Evolutionary conservation across 345 rosid species (phyloP), one percentile per base, ranked within the genome.

Genomic region (Populus nigra): DNA sequence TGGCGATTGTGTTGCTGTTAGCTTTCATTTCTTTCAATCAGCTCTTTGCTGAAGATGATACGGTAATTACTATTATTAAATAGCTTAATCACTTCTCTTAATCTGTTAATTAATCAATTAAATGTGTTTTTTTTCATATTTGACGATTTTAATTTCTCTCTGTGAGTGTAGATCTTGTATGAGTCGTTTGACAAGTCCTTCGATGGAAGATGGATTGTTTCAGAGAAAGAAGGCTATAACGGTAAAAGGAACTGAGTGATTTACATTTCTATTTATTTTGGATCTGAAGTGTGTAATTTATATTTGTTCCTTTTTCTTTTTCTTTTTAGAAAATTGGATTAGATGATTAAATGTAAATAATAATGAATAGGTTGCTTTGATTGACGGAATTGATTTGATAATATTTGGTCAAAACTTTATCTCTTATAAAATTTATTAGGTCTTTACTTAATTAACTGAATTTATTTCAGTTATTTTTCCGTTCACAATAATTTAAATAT

Each of bases 111-210:
- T n/a, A 35, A n/a, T 9, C 25, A 35, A 35, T 50, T 2, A 36
- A 12, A 13, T 27, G 8, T 29, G n/a, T 50, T 55, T 16, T 57
- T 27, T 29, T 38, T 20, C 16, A 18, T 67, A 18, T 22, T 7
- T 66, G 27, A 27, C 53, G 25, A 6, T 2, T 50, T 61, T 82
- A 5, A 7, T 25, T 27, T 22, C 18, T 0, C 5, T 63, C 47
- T 45, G 63, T 2, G 68, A 9, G 41, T 85, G 62, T 83, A 93
- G 98, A 84, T 89, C 74, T 81, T 93, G 0, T 86, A 90, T 77
- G 98, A 93, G 65, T 84, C 94, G 20, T 93, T 91, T 57, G 96
- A 89, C 20, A 91, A 91, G 79, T 17, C 92, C 0, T 93, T 91
- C 65, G 93, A 89, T 38, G 93, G 94, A 15, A 88, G 92, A 66